Evolutionary conservation across 805 yeast species (phyloP).

Genomic region (Lachancea cidri): DNA sequence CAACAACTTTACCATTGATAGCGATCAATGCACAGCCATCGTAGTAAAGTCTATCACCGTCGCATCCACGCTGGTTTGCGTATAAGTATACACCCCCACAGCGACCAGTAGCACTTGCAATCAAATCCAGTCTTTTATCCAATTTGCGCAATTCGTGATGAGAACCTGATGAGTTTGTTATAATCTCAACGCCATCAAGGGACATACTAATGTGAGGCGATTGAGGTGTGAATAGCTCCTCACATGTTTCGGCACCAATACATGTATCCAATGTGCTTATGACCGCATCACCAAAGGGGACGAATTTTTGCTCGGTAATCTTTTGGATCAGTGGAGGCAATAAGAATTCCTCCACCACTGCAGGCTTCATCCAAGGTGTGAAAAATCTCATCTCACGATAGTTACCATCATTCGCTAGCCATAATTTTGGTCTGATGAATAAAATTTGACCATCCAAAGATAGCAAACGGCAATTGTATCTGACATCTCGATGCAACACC

Average conservation of each 20-base stretch:
- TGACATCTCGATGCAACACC: conserved; percentile 74
- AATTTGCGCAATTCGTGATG: conserved; percentile 94
- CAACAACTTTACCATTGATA: conserved; percentile 85
- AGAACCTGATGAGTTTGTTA: conserved; percentile 95
- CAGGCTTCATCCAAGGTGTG: conserved; percentile 86
- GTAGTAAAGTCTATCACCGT: conserved; percentile 93
- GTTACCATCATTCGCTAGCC: conserved; percentile 96
- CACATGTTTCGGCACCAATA: conserved; percentile 98
- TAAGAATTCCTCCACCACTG: conserved; percentile 63
- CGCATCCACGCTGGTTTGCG: conserved; percentile 96
- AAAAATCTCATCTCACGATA: conserved; percentile 97
- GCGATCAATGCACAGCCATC: conserved; percentile 97
- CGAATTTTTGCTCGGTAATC: conserved; percentile 61
- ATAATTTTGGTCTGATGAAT: conserved; percentile 85
- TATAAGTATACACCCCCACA: conserved; percentile 96
- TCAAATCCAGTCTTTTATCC: conserved; percentile 76
- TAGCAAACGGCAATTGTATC: conserved; percentile 86
- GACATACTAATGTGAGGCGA: conserved; percentile 92
- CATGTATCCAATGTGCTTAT: conserved; percentile 79
- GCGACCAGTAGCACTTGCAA: conserved; percentile 87
- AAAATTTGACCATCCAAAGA: conserved; percentile 75
- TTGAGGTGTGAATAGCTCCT: conserved; percentile 93
- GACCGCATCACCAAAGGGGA: conserved; percentile 87
- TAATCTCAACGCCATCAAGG: conserved; percentile 94
- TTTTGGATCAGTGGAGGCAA: conserved; percentile 68